Evolutionary conservation across 805 yeast genomes (phyloP), one percentile per base, ranked within the genome.

Genomic region (Saturnispora quitensis): DNA sequence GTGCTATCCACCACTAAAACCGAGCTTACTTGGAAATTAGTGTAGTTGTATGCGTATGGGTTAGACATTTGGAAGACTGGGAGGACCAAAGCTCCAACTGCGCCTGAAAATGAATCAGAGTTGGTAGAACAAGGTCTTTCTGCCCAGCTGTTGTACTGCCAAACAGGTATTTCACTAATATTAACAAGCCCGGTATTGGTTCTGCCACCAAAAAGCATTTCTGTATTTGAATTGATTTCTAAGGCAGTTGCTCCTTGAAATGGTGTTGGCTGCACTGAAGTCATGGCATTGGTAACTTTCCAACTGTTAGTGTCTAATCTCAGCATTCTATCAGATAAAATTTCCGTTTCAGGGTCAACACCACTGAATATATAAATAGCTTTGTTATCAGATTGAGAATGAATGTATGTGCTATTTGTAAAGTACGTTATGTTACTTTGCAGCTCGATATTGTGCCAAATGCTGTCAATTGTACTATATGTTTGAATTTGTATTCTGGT

Each of bases 111-210:
- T 10, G 67, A 54, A 10, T 58, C 55, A 1, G 59, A 62, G 1
- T 69, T 59, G 55, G 64, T 58, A 40, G 65, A 57, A 1, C 70
- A 67, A 0, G 71, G 57, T 52, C 68, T 67, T 62, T 80, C 85
- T 3, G 86, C 75, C 95, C 95, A 87, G 8, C 86, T 68, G 47
- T 72, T 70, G 54, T 78, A 80, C 58, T 81, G 81, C 86, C 89
- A 85, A 2, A 83, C 65, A 0, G 93, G 91, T 18, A 84, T 67
- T 64, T 86, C 93, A 58, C 75, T 74, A 82, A 86, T 77, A 55
- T 78, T 76, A 35, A 85, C 76, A 89, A 90, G 85, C 0, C 89
- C 89, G 2, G 67, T 59, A 5, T 63, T 58, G 3, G 86, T 75
- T 50, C 71, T 71, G 3, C 95, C 95, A 0, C 93, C 95, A 42